Percentiles rank a stretch among this genome's conserved stretches.
Conservation (phyloP, 495 filamentous ascomycete species). For the Cercophora newfieldiana region DNA sequence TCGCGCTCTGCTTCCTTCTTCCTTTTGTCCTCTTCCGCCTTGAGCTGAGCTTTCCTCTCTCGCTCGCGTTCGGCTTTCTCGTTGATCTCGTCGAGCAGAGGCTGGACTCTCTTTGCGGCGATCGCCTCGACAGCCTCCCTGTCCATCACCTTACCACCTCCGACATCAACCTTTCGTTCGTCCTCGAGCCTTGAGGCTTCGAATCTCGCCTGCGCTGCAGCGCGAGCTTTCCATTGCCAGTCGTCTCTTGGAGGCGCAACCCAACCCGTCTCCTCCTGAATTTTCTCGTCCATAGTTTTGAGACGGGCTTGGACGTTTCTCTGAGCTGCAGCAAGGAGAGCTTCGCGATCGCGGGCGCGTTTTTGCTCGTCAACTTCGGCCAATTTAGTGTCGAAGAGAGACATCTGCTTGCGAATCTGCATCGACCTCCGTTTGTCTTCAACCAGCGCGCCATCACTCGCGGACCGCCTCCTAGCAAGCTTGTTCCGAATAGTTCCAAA, state of each 20-base stretch:
- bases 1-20: slow-evolving; percentile 47
- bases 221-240: slow-evolving; percentile 75
- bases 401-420: slow-evolving; percentile 79
- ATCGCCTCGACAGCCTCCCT: slow-evolving; percentile 77
- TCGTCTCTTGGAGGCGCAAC: slow-evolving; percentile 68
- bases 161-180: slow-evolving; percentile 72
- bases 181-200: slow-evolving; percentile 47
- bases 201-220: slow-evolving; percentile 65
- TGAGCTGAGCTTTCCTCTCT: slow-evolving; percentile 56
- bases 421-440: slow-evolving; percentile 69
- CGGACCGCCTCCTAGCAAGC: slow-evolving; percentile 63
- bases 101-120: slow-evolving; percentile 77
- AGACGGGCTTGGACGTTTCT: slow-evolving; percentile 79
- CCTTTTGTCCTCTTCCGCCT: slow-evolving; percentile 48
- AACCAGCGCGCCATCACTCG: slow-evolving; percentile 63
- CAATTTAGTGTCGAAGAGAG: slow-evolving; percentile 66
- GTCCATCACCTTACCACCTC: slow-evolving; percentile 77
- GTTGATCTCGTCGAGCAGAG: slow-evolving; percentile 86
- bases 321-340: slow-evolving; percentile 75
- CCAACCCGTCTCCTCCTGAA: slow-evolving; percentile 76
- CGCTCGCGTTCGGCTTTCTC: slow-evolving; percentile 68
- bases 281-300: slow-evolving; percentile 73
- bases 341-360: slow-evolving; percentile 67
- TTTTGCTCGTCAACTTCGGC: slow-evolving; percentile 73
- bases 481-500: slow-evolving; percentile 55